Conservation (phyloP, 345 rosid genomes). For the Alliaria petiolata region DNA sequence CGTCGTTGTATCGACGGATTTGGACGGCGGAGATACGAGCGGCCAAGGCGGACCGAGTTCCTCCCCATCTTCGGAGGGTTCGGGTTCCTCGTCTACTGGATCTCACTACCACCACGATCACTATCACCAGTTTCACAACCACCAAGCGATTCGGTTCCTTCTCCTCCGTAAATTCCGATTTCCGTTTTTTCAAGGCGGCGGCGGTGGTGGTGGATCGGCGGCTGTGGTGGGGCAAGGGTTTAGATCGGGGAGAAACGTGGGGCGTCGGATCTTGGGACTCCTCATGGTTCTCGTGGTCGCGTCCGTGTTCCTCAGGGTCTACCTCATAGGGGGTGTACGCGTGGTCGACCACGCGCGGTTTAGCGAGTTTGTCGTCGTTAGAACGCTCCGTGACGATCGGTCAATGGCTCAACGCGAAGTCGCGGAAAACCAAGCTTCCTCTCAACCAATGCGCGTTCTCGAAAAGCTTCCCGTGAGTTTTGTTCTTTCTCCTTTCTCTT, state of each 20-base stretch:
- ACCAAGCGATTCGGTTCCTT: slow-evolving; percentile 35
- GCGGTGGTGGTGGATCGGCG: slow-evolving; percentile 38
- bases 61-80: slow-evolving; percentile 2
- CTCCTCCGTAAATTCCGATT: slow-evolving; percentile 31
- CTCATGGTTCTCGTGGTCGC: slow-evolving; percentile 51
- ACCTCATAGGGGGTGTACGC: slow-evolving; percentile 39
- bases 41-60: slow-evolving; percentile 1
- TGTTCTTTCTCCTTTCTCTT: neutral
- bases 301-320: slow-evolving; percentile 55
- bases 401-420: slow-evolving; percentile 57
- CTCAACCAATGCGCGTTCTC: slow-evolving; percentile 46
- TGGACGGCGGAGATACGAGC: slow-evolving; percentile 23
- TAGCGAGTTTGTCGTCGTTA: slow-evolving; percentile 42
- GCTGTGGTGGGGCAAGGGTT: slow-evolving; percentile 37
- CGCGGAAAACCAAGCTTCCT: slow-evolving; percentile 34
- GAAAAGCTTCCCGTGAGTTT: slow-evolving; percentile 54
- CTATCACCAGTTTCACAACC: slow-evolving; percentile 22
- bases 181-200: slow-evolving; percentile 33
- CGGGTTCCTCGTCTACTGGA: slow-evolving; percentile 22
- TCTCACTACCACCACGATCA: slow-evolving; percentile 40
- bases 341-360: slow-evolving; percentile 29
- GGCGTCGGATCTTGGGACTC: slow-evolving; percentile 45
- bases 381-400: slow-evolving; percentile 56
- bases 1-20: slow-evolving; percentile 15
- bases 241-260: slow-evolving; percentile 48